Percentiles rank a stretch among this genome's conserved stretches.
phyloP scores from a whole-genome alignment of 169 alveolate genomes.

The Cryptosporidium viatorum region DNA sequence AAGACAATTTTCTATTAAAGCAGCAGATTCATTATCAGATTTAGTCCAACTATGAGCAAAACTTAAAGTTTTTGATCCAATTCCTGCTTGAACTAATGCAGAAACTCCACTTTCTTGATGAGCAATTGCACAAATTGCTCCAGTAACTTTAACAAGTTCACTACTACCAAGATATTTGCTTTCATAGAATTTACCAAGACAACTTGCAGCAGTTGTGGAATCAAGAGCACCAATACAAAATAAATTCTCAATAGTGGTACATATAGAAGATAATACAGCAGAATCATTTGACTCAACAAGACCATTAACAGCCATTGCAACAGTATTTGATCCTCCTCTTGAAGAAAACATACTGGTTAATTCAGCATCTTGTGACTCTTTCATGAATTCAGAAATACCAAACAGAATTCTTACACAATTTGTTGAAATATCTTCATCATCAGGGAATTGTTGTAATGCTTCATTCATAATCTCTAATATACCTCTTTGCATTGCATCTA shows the following conservation, averaged over 20 bases:
- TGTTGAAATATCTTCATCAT: constrained; percentile 89
- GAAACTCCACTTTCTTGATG: constrained; percentile 34
- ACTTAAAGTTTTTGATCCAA: constrained; percentile 25
- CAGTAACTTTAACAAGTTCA: constrained; percentile 45
- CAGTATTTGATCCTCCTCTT: constrained; percentile 86
- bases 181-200: constrained; percentile 57
- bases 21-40: constrained; percentile 65
- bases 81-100: constrained; percentile 59
- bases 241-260: constrained; percentile 51
- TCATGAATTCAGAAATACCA: constrained; percentile 89
- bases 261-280: neutral
- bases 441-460: constrained; percentile 89
- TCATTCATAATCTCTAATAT: constrained; percentile 87
- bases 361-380: constrained; percentile 82
- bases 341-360: constrained; percentile 63
- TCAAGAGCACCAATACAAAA: constrained; percentile 16
- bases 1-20: constrained; percentile 45
- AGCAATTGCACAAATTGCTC: constrained; percentile 54
- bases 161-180: constrained; percentile 52
- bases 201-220: constrained; percentile 26
- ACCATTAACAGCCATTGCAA: constrained; percentile 80
- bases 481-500: constrained; percentile 89
- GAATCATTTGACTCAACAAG: constrained; percentile 55
- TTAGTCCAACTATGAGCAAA: constrained; percentile 70
- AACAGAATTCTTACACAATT: constrained; percentile 85